These are phyloP conservation scores for Hydrangea macrophylla DNA, from an alignment of 148 eudicot species.

Conservation along the genomic window DNA sequence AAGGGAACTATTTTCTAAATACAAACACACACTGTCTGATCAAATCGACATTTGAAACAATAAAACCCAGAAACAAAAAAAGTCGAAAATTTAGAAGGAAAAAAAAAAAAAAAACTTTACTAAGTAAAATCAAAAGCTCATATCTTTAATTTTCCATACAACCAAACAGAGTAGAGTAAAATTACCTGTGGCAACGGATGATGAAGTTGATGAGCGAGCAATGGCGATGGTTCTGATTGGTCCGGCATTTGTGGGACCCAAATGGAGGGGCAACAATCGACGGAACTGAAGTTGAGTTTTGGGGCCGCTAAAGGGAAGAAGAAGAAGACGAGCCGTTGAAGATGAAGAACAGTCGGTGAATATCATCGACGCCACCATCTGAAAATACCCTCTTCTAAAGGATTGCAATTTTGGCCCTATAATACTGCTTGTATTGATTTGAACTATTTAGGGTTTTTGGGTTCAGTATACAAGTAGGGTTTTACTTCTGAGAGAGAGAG, in stretches of 20 bases:
- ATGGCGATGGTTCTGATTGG: conserved; percentile 17
- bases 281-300: conserved; percentile 26
- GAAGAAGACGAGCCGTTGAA: conserved; percentile 41
- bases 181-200: conserved; percentile 35
- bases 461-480: too few relatives aligned
- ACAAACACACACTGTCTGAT: background rate
- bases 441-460: too few relatives aligned
- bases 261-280: conserved; percentile 20
- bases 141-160: background rate
- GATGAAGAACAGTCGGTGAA: conserved; percentile 45
- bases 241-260: conserved; percentile 11
- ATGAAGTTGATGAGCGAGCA: conserved; percentile 20
- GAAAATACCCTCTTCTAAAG: too few relatives aligned
- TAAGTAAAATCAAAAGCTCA: background rate
- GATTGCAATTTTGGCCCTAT: too few relatives aligned
- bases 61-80: background rate
- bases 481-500: too few relatives aligned
- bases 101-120: background rate
- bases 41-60: background rate
- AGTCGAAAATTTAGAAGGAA: background rate
- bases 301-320: conserved; percentile 22
- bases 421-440: too few relatives aligned
- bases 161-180: background rate
- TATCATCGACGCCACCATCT: conserved; percentile 47
- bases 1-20: too few relatives aligned